Conservation (phyloP, 2,329 filamentous ascomycete species). For the Hirsutella rhossiliensis region DNA sequence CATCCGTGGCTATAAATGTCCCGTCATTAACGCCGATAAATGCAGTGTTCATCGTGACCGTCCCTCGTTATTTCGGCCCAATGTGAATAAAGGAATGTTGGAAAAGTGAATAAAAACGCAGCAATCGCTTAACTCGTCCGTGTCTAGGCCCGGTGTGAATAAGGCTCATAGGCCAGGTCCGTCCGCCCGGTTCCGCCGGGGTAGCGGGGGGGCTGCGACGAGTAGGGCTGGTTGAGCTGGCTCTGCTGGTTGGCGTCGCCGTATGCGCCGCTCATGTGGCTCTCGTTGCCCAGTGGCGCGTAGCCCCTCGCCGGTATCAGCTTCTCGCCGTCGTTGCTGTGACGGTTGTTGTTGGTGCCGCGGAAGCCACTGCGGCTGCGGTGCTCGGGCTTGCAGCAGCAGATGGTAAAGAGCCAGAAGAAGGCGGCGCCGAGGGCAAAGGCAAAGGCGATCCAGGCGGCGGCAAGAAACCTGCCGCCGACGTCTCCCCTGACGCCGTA, state of each 20-base stretch:
- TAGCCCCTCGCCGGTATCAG: slow-evolving; percentile 30
- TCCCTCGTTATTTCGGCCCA: too few species aligned
- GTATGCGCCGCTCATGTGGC: slow-evolving; percentile 24
- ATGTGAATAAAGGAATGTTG: too few species aligned
- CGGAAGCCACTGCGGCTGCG: slow-evolving; percentile 16
- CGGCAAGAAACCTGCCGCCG: slow-evolving; percentile 56
- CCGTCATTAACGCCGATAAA: neutral
- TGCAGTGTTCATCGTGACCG: too few species aligned
- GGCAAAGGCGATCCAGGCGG: slow-evolving; percentile 68
- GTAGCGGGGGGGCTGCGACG: slow-evolving; percentile 22
- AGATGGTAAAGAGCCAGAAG: slow-evolving; percentile 87
- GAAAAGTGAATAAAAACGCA: too few species aligned
- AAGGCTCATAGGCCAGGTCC: slow-evolving; percentile 52
- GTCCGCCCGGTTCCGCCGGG: slow-evolving; percentile 29
- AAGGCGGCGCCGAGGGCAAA: slow-evolving; percentile 64
- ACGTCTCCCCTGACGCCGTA: slow-evolving; percentile 60
- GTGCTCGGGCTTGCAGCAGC: slow-evolving; percentile 63
- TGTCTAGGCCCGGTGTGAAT: slow-evolving; percentile 40
- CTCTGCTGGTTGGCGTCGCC: slow-evolving; percentile 22
- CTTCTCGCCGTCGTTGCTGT: slow-evolving; percentile 36
- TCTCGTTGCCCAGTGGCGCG: slow-evolving; percentile 20
- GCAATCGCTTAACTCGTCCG: neutral
- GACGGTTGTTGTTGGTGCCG: slow-evolving; percentile 21
- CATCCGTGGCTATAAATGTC: too few species aligned
- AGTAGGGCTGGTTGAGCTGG: slow-evolving; percentile 1